These are phyloP conservation scores for Cytospora schulzeri DNA, from an alignment of 2,329 filamentous ascomycete genomes.

Conservation along the genomic window DNA sequence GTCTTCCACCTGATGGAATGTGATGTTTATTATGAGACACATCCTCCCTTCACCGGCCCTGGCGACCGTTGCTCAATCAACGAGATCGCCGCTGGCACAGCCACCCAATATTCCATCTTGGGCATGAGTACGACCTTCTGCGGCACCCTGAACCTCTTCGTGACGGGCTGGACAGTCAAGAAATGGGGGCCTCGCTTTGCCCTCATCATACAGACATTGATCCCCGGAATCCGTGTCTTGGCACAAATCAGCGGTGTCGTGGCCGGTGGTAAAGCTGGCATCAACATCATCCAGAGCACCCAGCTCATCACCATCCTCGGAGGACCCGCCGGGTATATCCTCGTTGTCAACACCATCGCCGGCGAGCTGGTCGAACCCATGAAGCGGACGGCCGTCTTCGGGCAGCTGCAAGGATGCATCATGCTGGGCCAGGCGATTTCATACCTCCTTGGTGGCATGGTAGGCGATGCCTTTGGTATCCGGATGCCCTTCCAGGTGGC, in stretches of 20 bases:
- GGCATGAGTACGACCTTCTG: constrained; percentile 69
- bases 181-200: constrained; percentile 64
- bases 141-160: constrained; percentile 63
- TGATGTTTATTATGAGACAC: constrained; percentile 65
- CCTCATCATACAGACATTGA: constrained; percentile 63
- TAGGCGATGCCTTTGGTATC: constrained; percentile 66
- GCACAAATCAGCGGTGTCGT: constrained; percentile 67
- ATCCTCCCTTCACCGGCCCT: constrained; percentile 51
- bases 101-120: constrained; percentile 64
- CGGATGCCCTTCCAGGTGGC: constrained; percentile 66
- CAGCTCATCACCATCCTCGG: constrained; percentile 70
- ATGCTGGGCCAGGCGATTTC: constrained; percentile 69
- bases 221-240: constrained; percentile 64
- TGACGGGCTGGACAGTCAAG: constrained; percentile 69
- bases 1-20: constrained; percentile 74
- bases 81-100: constrained; percentile 66
- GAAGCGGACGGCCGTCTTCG: constrained; percentile 65
- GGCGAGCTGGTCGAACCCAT: constrained; percentile 64
- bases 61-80: constrained; percentile 61
- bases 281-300: constrained; percentile 66
- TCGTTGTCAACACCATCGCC: constrained; percentile 69
- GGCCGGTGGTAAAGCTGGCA: constrained; percentile 62
- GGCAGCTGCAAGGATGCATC: constrained; percentile 65
- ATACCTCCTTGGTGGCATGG: constrained; percentile 64
- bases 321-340: constrained; percentile 68